phyloP scores from a whole-genome alignment of 2,329 filamentous ascomycete genomes.

The Microdochium trichocladiopsis region DNA sequence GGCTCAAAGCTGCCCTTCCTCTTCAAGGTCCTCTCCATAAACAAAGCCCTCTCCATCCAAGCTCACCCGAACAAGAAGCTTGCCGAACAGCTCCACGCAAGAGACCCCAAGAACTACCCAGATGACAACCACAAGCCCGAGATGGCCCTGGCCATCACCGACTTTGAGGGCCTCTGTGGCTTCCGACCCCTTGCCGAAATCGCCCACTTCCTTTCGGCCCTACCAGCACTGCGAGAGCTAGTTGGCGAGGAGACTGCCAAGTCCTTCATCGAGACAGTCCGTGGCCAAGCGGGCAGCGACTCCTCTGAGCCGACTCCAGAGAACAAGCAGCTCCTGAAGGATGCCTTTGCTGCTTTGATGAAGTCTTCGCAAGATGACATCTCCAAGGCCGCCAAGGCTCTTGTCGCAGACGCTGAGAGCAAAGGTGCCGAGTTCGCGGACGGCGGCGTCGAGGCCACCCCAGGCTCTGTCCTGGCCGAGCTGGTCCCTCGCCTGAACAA shows the following conservation, averaged over 20 bases:
- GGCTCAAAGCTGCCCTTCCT: constrained; percentile 84
- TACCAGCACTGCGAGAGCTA: constrained; percentile 57
- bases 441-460: constrained; percentile 60
- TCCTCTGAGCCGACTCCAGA: constrained; percentile 27
- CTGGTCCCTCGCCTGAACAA: constrained; percentile 71
- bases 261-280: constrained; percentile 44
- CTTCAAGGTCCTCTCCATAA: constrained; percentile 95
- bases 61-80: constrained; percentile 95
- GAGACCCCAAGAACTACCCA: constrained; percentile 89
- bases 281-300: constrained; percentile 40
- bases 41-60: constrained; percentile 94
- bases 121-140: constrained; percentile 99
- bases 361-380: constrained; percentile 62
- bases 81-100: constrained; percentile 78
- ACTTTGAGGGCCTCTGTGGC: constrained; percentile 92
- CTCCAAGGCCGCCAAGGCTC: constrained; percentile 55
- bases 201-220: constrained; percentile 60
- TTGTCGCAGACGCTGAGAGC: constrained; percentile 63
- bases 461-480: constrained; percentile 64
- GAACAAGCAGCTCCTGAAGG: constrained; percentile 75
- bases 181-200: constrained; percentile 88
- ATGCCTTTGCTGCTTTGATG: constrained; percentile 76
- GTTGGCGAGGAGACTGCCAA: constrained; percentile 59
- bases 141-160: constrained; percentile 96
- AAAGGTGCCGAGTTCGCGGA: constrained; percentile 69